Evolutionary conservation across 2,329 filamentous ascomycete species (phyloP).

Genomic region (Penicillium sp.): DNA sequence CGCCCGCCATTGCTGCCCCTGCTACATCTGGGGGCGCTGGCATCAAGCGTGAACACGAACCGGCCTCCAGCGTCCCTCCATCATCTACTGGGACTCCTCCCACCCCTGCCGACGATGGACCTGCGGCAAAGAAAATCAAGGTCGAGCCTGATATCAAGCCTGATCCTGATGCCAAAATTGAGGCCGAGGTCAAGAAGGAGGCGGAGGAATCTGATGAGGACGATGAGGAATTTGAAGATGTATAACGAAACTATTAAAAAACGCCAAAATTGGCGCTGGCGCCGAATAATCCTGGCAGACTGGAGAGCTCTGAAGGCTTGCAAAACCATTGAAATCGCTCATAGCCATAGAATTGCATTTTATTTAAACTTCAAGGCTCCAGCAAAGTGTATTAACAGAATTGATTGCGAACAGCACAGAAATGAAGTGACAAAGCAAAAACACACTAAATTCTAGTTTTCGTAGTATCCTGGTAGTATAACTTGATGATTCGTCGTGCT

Average conservation of each 20-base stretch:
- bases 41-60: slow-evolving; percentile 41
- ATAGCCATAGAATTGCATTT: background rate
- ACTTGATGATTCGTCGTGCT: background rate
- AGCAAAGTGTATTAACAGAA: background rate
- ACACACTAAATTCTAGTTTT: background rate
- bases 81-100: slow-evolving; percentile 39
- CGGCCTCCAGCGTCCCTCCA: slow-evolving; percentile 38
- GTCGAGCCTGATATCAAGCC: slow-evolving; percentile 12
- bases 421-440: background rate
- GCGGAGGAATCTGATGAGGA: slow-evolving; percentile 9
- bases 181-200: slow-evolving; percentile 12
- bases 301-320: background rate
- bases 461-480: background rate
- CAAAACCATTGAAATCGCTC: background rate
- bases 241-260: background rate
- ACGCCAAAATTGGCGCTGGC: slow-evolving; percentile 2
- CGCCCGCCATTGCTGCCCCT: slow-evolving; percentile 30
- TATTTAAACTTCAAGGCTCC: background rate
- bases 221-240: slow-evolving; percentile 7
- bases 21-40: slow-evolving; percentile 22
- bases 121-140: slow-evolving; percentile 44
- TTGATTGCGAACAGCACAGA: background rate
- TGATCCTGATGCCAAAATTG: slow-evolving; percentile 12
- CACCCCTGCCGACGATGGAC: slow-evolving; percentile 39
- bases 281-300: slow-evolving; percentile 1